Conservation (phyloP, 495 filamentous ascomycete genomes). For the Hyaloscypha finlandica region DNA sequence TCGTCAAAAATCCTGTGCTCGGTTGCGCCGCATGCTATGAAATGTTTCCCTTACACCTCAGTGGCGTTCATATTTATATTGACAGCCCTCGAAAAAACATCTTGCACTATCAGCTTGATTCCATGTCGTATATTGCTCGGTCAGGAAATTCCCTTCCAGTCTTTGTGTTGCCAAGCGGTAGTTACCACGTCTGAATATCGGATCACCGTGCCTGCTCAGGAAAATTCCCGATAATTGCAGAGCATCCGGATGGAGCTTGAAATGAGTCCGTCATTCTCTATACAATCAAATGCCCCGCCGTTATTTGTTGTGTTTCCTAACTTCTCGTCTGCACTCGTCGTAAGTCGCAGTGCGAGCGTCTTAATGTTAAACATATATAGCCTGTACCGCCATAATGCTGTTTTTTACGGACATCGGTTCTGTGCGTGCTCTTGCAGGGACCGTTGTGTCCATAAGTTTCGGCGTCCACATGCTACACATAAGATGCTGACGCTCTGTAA, state of each 20-base stretch:
- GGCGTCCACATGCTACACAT: neutral
- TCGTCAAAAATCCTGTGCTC: neutral
- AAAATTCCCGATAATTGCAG: neutral
- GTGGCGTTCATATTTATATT: neutral
- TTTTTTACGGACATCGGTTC: neutral
- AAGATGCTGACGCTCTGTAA: neutral
- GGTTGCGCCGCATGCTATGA: neutral
- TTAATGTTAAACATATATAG: neutral
- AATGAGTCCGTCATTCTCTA: neutral
- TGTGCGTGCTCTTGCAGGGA: slow-evolving; percentile 10
- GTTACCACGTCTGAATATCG: no score
- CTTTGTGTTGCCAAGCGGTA: neutral
- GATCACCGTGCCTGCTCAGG: no score
- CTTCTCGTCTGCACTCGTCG: neutral
- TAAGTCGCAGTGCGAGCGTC: neutral
- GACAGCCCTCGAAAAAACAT: neutral
- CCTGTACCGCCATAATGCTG: neutral
- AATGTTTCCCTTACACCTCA: neutral
- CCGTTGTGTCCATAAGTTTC: neutral
- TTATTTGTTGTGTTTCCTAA: neutral
- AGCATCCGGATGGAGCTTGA: neutral
- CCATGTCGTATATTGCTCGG: neutral
- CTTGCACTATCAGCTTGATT: neutral
- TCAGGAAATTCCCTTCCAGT: neutral
- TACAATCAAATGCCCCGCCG: neutral